Conservation (phyloP, 192 early-diverging fungal genomes). For the Gamsiella multidivaricata region DNA sequence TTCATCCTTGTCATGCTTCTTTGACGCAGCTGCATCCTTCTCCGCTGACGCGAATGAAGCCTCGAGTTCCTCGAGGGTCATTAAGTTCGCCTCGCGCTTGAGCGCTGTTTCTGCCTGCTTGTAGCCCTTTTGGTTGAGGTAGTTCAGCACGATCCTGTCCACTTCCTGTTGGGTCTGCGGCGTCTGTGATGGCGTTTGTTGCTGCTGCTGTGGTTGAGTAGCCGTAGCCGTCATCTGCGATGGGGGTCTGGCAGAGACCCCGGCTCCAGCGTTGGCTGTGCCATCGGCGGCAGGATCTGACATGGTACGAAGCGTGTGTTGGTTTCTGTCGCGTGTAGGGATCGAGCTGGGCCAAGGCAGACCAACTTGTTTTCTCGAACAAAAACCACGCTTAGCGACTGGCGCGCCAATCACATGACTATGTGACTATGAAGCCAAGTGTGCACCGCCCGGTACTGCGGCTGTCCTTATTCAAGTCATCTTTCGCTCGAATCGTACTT, state of each 20-base stretch:
- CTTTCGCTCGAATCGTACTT: too few species aligned
- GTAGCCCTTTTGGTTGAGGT: slow-evolving; percentile 77
- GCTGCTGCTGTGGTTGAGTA: slow-evolving; percentile 13
- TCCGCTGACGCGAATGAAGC: slow-evolving; percentile 15
- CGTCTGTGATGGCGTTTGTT: slow-evolving; percentile 13
- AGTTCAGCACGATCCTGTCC: slow-evolving; percentile 73
- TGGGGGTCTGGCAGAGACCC: neutral
- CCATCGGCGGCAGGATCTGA: slow-evolving; percentile 35
- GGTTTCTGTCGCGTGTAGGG: slow-evolving; percentile 8
- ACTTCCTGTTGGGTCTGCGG: slow-evolving; percentile 56
- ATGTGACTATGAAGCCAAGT: too few species aligned
- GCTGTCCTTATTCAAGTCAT: too few species aligned
- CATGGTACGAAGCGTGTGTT: slow-evolving; percentile 11
- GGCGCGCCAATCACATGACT: too few species aligned
- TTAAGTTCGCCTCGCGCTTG: slow-evolving; percentile 66
- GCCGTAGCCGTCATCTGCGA: slow-evolving; percentile 13
- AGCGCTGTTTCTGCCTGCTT: slow-evolving; percentile 73
- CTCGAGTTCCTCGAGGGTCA: slow-evolving; percentile 58
- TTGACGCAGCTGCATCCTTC: neutral
- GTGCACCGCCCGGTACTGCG: too few species aligned
- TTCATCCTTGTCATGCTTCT: slow-evolving; percentile 66
- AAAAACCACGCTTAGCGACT: too few species aligned
- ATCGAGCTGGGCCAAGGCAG: too few species aligned
- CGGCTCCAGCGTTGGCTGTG: slow-evolving; percentile 15
- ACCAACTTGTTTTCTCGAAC: too few species aligned